Percentiles rank a stretch among this genome's conserved stretches.
Evolutionary conservation across 768 basidiomycete genomes (phyloP).

Genomic region (Gymnopilus junonius): DNA sequence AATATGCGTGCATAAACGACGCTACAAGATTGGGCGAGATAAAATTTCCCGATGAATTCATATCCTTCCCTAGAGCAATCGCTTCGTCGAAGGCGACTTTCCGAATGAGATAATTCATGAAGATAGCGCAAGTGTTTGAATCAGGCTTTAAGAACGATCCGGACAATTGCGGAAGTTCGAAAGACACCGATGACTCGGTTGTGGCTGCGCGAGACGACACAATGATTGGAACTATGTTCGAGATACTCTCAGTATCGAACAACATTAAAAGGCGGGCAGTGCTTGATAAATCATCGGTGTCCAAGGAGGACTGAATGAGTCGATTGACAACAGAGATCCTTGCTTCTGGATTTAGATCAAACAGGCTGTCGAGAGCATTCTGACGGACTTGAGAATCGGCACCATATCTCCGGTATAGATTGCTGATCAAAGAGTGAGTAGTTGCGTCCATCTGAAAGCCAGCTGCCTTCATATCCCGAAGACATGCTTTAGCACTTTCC

Average conservation of each 20-base stretch:
- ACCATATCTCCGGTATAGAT: slow-evolving; percentile 64
- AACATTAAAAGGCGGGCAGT: slow-evolving; percentile 52
- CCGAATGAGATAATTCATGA: slow-evolving; percentile 59
- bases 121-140: slow-evolving; percentile 62
- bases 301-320: slow-evolving; percentile 65
- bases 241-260: slow-evolving; percentile 41
- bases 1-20: slow-evolving; percentile 63
- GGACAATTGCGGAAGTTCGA: neutral
- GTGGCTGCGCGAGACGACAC: neutral
- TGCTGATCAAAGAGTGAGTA: slow-evolving; percentile 64
- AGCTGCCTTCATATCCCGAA: slow-evolving; percentile 61
- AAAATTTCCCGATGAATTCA: slow-evolving; percentile 44
- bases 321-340: slow-evolving; percentile 69
- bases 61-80: slow-evolving; percentile 48
- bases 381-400: slow-evolving; percentile 56
- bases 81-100: slow-evolving; percentile 49
- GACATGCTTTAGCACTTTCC: slow-evolving; percentile 50
- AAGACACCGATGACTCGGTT: neutral
- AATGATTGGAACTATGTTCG: slow-evolving; percentile 27
- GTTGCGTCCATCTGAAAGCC: slow-evolving; percentile 57
- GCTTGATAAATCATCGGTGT: slow-evolving; percentile 51
- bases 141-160: slow-evolving; percentile 44
- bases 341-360: slow-evolving; percentile 37
- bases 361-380: slow-evolving; percentile 53
- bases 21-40: slow-evolving; percentile 52